These are phyloP conservation scores for Tritrichomonas musculus DNA, from an alignment of 208 protist species.

Conservation along the genomic window DNA sequence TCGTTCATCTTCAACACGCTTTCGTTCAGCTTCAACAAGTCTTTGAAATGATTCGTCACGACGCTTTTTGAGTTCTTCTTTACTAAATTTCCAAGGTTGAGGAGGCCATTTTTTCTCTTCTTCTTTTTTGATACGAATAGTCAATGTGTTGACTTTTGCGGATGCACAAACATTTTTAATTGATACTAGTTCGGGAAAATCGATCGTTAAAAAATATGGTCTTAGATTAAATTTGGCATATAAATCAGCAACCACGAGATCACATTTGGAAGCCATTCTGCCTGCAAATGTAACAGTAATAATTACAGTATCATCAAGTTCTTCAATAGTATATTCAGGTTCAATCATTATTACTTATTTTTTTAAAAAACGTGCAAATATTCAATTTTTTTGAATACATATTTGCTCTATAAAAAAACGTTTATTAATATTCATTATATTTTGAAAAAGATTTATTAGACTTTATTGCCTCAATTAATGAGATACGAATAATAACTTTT, in stretches of 20 bases:
- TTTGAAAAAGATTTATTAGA: too few species aligned
- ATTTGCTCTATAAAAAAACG: too few species aligned
- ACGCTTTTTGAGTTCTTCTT: conserved; percentile 21
- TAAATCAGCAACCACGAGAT: conserved; percentile 27
- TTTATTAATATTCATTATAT: too few species aligned
- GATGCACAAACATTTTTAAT: background rate
- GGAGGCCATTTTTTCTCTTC: background rate
- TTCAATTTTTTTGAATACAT: too few species aligned
- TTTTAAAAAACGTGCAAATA: too few species aligned
- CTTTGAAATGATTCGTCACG: background rate
- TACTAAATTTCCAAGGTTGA: background rate
- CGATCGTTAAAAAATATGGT: conserved; percentile 20
- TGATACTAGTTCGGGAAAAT: conserved; percentile 12
- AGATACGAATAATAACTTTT: too few species aligned
- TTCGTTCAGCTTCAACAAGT: background rate
- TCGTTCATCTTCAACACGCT: background rate
- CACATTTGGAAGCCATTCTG: background rate
- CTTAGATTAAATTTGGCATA: conserved; percentile 22
- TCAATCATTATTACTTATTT: too few species aligned
- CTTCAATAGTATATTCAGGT: background rate
- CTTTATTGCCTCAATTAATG: too few species aligned
- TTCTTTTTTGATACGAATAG: background rate
- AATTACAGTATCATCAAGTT: background rate
- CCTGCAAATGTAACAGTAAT: background rate
- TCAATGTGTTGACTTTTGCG: background rate